These are phyloP conservation scores for Juglanconis oblonga DNA, from an alignment of 2,329 filamentous ascomycete genomes.

Conservation along the genomic window DNA sequence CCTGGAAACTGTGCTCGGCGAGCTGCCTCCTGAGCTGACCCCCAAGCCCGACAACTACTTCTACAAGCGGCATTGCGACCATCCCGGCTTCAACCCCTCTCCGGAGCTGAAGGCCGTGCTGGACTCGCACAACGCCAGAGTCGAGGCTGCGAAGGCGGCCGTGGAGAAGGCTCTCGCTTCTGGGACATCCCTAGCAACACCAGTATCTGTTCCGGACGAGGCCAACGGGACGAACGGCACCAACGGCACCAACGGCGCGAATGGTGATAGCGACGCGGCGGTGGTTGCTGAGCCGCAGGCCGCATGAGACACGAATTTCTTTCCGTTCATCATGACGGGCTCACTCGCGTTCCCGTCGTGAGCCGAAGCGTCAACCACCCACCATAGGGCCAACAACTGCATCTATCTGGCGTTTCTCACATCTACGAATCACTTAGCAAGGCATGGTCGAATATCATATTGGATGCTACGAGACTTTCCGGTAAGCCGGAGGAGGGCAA, in stretches of 20 bases:
- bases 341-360: neutral
- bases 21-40: constrained; percentile 68
- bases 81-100: constrained; percentile 73
- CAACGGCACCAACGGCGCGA: no score
- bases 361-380: neutral
- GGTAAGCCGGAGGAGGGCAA: no score
- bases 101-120: constrained; percentile 56
- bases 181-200: constrained; percentile 2
- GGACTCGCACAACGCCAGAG: constrained; percentile 52
- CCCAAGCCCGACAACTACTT: constrained; percentile 72
- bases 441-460: no score
- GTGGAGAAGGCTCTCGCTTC: constrained; percentile 18
- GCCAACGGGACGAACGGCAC: neutral
- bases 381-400: constrained; percentile 5
- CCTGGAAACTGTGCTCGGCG: constrained; percentile 68
- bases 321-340: neutral
- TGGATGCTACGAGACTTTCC: no score
- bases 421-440: neutral
- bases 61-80: constrained; percentile 89
- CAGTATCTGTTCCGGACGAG: neutral
- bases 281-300: neutral
- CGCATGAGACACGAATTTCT: neutral
- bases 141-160: constrained; percentile 32
- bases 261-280: constrained; percentile 1
- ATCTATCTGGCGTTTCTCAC: constrained; percentile 12